Conservation (phyloP, 345 rosid species). For the Draba incana region DNA sequence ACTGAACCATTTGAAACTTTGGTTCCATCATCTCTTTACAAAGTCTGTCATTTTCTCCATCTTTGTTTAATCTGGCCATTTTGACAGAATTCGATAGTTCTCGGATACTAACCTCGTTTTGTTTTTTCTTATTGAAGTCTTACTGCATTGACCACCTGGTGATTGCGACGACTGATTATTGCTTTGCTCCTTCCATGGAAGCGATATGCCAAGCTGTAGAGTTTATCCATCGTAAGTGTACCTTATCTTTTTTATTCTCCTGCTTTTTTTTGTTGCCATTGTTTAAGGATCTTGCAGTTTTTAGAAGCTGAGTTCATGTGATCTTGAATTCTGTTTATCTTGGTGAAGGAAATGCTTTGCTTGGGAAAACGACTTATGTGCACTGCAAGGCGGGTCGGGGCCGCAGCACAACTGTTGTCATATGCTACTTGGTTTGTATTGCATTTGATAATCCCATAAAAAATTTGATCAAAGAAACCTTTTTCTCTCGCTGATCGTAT, state of each 20-base stretch:
- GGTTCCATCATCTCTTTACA: slow-evolving; percentile 78
- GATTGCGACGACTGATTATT: slow-evolving; percentile 96
- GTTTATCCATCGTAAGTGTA: slow-evolving; percentile 74
- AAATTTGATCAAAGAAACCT: neutral
- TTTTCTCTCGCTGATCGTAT: slow-evolving; percentile 20
- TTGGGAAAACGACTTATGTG: slow-evolving; percentile 72
- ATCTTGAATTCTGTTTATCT: slow-evolving; percentile 25
- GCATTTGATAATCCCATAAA: neutral
- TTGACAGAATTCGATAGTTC: neutral
- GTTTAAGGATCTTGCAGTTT: slow-evolving; percentile 11
- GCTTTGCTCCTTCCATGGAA: slow-evolving; percentile 87
- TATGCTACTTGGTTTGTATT: slow-evolving; percentile 83
- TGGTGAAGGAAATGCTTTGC: slow-evolving; percentile 61
- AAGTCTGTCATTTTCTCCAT: slow-evolving; percentile 44
- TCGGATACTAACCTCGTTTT: slow-evolving; percentile 22
- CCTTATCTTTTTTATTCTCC: slow-evolving; percentile 16
- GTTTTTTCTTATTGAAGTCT: slow-evolving; percentile 51
- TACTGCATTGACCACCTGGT: slow-evolving; percentile 86
- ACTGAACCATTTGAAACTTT: slow-evolving; percentile 86
- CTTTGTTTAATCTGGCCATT: neutral
- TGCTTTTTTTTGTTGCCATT: neutral
- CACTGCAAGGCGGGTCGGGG: slow-evolving; percentile 99
- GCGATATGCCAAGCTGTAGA: slow-evolving; percentile 86
- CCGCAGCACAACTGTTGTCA: slow-evolving; percentile 91
- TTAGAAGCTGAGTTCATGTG: slow-evolving; percentile 5